Base-by-base conservation (phyloP, 768 basidiomycete species). In the Lentinula sp. region DNA sequence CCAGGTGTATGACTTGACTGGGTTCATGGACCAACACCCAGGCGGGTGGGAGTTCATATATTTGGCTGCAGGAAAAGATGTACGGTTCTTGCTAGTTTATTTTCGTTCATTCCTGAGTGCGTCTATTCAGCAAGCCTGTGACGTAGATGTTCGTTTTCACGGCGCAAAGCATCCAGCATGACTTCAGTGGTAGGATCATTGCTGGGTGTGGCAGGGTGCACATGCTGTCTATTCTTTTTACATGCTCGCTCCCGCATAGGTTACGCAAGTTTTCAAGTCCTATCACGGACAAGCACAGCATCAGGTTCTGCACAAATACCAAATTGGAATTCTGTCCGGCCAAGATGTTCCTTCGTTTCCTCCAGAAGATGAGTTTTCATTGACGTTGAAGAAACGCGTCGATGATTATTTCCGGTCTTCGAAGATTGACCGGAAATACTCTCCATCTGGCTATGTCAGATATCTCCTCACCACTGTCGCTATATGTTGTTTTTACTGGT, bases 1-100 rank as follows among this genome's bases (percentile, higher is more conserved):
- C 11, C 31, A 56, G 54, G 54, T 56, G 15, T 56, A 39, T 56
- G 39, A 56, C 32, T 56, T 56, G 54, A 56, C 54, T n/a, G 21
- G 18, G 35, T 56, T 56, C 18, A 37, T 37, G 31, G 0, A 18
- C 16, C 37, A 56, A 42, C 54, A 56, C 37, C 54, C 54, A 34
- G 54, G 54, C 8, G 54, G 54, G 13, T 43, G 23, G 23, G 54
- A 56, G 39, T 56, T 39, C 37, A 42, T 56, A n/a, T 43, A 34
- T 23, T 5, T 56, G 39, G 34, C 54, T 39, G 54, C 54, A 32
- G 54, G 54, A 43, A 56, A 56, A 42, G 54, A 56, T 28, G 54
- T 56, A 48, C 16, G 16, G 16, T 28, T 28, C 37, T 39, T 43
- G 42, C 42, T 11, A 34, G 28, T 31, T 42, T 21, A 7, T 23